A percentile compares a stretch with the other conserved stretches of the same genome.
Conservation (phyloP, 208 protist genomes). For the Tetramitus jugosus region DNA sequence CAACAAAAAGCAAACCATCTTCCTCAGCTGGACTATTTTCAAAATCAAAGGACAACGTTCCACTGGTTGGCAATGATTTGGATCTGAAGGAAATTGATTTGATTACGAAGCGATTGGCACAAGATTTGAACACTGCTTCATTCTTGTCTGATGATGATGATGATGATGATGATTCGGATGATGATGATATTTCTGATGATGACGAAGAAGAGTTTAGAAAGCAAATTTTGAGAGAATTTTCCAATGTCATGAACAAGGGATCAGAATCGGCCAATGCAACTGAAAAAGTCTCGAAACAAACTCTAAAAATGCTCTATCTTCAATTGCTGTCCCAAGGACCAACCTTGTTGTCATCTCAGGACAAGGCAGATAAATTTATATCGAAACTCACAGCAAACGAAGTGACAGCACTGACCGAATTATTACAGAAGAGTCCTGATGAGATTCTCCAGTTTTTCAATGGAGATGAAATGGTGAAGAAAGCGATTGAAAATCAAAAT, state of each 20-base stretch:
- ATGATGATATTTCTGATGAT: not conserved
- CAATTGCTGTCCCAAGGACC: not conserved
- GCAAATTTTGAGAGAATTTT: slow-evolving; percentile 15
- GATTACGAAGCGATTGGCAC: not conserved
- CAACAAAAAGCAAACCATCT: too few relatives aligned
- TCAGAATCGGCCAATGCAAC: not conserved
- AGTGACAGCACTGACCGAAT: not conserved
- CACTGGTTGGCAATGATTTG: not conserved
- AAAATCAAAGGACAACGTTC: too few relatives aligned
- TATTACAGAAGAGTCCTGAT: slow-evolving; percentile 23
- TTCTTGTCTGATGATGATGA: not conserved
- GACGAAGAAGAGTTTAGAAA: slow-evolving; percentile 16
- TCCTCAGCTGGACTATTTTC: too few relatives aligned
- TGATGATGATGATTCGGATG: not conserved
- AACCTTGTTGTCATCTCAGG: not conserved
- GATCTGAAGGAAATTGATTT: not conserved
- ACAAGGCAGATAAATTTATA: not conserved
- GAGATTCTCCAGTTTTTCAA: slow-evolving; percentile 18
- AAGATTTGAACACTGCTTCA: not conserved
- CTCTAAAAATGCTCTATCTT: slow-evolving; percentile 2
- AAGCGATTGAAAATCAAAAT: slow-evolving; percentile 17
- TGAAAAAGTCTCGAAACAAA: not conserved
- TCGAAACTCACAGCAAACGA: slow-evolving; percentile 1
- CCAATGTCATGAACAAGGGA: too few relatives aligned
- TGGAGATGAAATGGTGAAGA: slow-evolving; percentile 1